Conservation (phyloP, 2,329 filamentous ascomycete species). For the Camillea tinctor region DNA sequence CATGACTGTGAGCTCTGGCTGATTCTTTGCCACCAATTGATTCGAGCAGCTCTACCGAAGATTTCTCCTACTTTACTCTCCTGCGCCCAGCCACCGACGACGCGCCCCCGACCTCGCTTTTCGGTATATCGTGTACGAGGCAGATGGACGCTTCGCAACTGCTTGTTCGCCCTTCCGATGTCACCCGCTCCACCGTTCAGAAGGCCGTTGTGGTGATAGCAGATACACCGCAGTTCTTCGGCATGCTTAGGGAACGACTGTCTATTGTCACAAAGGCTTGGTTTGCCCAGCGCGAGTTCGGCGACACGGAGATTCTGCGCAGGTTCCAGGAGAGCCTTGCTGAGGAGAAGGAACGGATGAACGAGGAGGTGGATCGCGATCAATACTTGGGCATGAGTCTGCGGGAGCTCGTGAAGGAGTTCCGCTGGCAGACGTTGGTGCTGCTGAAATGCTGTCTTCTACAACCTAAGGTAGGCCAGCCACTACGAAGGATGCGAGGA, state of each 20-base stretch:
- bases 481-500: not conserved
- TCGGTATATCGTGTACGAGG: slow-evolving; percentile 92
- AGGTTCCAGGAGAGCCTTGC: slow-evolving; percentile 88
- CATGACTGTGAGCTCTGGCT: slow-evolving; percentile 2
- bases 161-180: slow-evolving; percentile 76
- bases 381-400: slow-evolving; percentile 87
- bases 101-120: slow-evolving; percentile 73
- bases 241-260: slow-evolving; percentile 84
- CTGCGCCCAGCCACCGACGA: slow-evolving; percentile 58
- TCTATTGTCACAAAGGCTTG: slow-evolving; percentile 90
- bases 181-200: slow-evolving; percentile 96
- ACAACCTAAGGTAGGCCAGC: slow-evolving; percentile 76
- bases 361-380: slow-evolving; percentile 73
- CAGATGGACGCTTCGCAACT: slow-evolving; percentile 81
- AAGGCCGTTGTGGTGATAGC: slow-evolving; percentile 97
- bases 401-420: slow-evolving; percentile 89
- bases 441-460: slow-evolving; percentile 90
- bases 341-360: slow-evolving; percentile 60
- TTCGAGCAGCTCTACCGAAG: slow-evolving; percentile 70
- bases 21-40: slow-evolving; percentile 13
- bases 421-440: slow-evolving; percentile 90
- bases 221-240: slow-evolving; percentile 86
- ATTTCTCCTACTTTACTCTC: slow-evolving; percentile 98
- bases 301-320: slow-evolving; percentile 84
- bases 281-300: slow-evolving; percentile 94